Evolutionary conservation across 192 early-diverging fungal genomes (phyloP), one percentile per base, ranked within the genome.

Genomic region (Mortierella hygrophila): DNA sequence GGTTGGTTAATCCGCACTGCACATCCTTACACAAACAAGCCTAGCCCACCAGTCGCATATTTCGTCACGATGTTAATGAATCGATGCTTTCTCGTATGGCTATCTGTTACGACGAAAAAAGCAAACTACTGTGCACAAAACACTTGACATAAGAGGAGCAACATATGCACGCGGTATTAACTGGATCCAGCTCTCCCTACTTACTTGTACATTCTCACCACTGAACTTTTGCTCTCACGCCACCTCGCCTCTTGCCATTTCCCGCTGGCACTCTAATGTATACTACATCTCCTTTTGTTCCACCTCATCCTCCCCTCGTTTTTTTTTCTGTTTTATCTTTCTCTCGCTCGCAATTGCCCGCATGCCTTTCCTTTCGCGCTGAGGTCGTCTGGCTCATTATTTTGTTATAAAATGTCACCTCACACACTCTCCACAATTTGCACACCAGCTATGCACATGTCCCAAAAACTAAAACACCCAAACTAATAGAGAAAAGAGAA

Each of bases 371-470:
- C 11, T 32, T 65, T 35, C 11, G 32, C 16, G 29, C 11, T 15
- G 29, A 29, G 49, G 29, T 32, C 60, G 29, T 13, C 60, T 63
- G 55, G 55, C 35, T 65, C 60, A 35, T 65, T 32, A n/a, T 65
- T 29, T 44, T 46, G 16, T 26, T 26, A 73, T 49, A 37, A 55
- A 32, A 74, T 55, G 52, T 16, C 73, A 37, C 7, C 37, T 38
- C 73, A 54, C 44, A 72, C 35, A 74, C 54, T 52, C 73, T 75
- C 38, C 73, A 52, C 73, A 75, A 38, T 32, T 21, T 74, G 5
- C 52, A 38, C n/a, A 32, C 60, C 29, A 65, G 29, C 4, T 29
- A 32, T 65, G 32, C 60, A 26, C 55, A 65, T 65, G 60, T 32
- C 60, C 60, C 60, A 65, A 65, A 15, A 65, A 32, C 26, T 9